A percentile compares a stretch with the other conserved stretches of the same genome.
These are phyloP conservation scores for Gaertneriomyces semiglobifer DNA, from an alignment of 192 early-diverging fungal genomes.

Conservation along the genomic window DNA sequence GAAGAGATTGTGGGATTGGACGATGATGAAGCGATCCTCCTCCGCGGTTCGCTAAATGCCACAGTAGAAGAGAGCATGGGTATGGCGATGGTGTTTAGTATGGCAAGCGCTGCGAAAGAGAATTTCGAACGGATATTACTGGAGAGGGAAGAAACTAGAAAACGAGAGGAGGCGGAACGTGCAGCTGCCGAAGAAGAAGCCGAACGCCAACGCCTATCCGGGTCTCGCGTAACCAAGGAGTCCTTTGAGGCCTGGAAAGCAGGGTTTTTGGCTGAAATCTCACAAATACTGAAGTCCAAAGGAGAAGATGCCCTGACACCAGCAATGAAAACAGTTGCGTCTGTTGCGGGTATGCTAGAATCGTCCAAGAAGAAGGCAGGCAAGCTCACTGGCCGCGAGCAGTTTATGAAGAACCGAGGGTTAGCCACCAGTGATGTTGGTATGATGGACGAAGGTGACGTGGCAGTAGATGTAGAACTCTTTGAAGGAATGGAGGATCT, in stretches of 20 bases:
- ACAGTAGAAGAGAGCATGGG: constrained; percentile 69
- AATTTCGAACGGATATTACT: constrained; percentile 56
- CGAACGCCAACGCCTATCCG: constrained; percentile 72
- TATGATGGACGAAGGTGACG: constrained; percentile 82
- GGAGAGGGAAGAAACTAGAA: constrained; percentile 51
- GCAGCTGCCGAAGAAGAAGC: constrained; percentile 60
- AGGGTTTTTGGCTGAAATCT: constrained; percentile 72
- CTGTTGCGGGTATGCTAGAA: constrained; percentile 40
- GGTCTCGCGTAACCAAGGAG: constrained; percentile 78
- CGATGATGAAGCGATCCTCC: constrained; percentile 44
- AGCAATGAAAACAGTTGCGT: constrained; percentile 24
- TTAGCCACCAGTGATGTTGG: constrained; percentile 79
- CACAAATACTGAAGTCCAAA: constrained; percentile 20
- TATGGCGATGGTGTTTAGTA: constrained; percentile 89
- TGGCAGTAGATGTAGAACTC: constrained; percentile 68
- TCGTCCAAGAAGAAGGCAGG: constrained; percentile 32
- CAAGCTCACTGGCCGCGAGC: constrained; percentile 66
- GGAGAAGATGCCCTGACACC: constrained; percentile 25
- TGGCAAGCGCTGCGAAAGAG: constrained; percentile 77
- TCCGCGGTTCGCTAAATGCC: constrained; percentile 22
- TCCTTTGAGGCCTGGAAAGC: constrained; percentile 76
- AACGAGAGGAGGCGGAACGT: constrained; percentile 50
- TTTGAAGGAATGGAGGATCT: constrained; percentile 67
- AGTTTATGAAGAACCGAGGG: constrained; percentile 87
- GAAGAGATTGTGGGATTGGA: constrained; percentile 25